Conservation (phyloP, 805 yeast species). For the Komagataella pastoris region DNA sequence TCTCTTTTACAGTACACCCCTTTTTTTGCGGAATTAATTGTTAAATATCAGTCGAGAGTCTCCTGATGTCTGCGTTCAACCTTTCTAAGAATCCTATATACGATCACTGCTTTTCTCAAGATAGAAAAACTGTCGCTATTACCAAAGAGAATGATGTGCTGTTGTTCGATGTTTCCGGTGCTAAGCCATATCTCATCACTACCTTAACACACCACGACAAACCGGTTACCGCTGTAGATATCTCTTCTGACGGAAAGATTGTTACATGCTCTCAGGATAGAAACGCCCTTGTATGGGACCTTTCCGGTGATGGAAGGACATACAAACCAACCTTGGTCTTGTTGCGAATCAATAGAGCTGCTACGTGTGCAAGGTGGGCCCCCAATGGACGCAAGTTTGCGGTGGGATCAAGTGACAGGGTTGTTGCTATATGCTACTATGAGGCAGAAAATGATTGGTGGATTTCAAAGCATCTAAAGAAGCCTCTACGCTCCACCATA, state of each 20-base stretch:
- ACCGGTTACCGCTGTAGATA: slow-evolving; percentile 88
- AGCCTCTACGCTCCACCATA: slow-evolving; percentile 83
- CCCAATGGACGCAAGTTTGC: slow-evolving; percentile 94
- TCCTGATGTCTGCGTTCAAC: slow-evolving; percentile 33
- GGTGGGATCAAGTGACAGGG: slow-evolving; percentile 91
- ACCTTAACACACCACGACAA: slow-evolving; percentile 79
- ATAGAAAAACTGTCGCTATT: slow-evolving; percentile 53
- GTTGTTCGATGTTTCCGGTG: slow-evolving; percentile 46
- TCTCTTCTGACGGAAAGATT: slow-evolving; percentile 76
- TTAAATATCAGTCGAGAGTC: slow-evolving; percentile 12
- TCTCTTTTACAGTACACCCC: background rate
- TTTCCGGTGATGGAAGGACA: slow-evolving; percentile 39
- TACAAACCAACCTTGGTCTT: slow-evolving; percentile 84
- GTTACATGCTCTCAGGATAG: slow-evolving; percentile 97
- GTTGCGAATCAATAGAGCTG: slow-evolving; percentile 88
- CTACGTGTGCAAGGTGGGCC: slow-evolving; percentile 90
- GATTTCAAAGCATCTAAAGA: slow-evolving; percentile 95
- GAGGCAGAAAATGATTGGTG: slow-evolving; percentile 98
- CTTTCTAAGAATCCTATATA: slow-evolving; percentile 80
- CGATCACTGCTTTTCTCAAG: slow-evolving; percentile 79
- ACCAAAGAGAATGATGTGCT: slow-evolving; percentile 71
- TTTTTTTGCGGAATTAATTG: background rate
- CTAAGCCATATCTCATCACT: slow-evolving; percentile 49
- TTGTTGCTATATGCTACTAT: slow-evolving; percentile 90
- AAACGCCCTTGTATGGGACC: slow-evolving; percentile 95